Conservation (phyloP, 2,329 filamentous ascomycete species). For the Paramyrothecium sp. region DNA sequence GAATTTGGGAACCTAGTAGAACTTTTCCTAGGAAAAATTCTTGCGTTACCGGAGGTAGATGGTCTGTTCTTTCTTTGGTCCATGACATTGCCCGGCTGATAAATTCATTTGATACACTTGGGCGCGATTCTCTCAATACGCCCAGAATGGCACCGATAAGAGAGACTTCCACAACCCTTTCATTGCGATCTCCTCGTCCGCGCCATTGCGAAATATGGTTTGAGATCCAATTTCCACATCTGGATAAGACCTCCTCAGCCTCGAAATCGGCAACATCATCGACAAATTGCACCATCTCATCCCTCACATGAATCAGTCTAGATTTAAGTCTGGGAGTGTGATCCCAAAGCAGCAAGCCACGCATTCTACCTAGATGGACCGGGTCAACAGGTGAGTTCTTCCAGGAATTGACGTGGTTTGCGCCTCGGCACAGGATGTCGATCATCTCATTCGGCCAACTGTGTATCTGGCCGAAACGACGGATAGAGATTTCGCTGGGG, state of each 20-base stretch:
- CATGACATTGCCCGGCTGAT: background rate
- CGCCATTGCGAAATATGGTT: background rate
- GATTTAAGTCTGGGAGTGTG: background rate
- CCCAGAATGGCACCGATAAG: background rate
- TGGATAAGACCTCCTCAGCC: background rate
- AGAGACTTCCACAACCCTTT: background rate
- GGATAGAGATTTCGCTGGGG: background rate
- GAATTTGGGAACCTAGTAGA: background rate
- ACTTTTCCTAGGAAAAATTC: background rate
- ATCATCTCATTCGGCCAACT: background rate
- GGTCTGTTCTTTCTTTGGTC: background rate
- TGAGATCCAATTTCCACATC: background rate
- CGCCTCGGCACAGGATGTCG: background rate
- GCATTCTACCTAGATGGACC: background rate
- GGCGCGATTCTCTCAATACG: background rate
- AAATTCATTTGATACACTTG: background rate
- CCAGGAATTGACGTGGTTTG: background rate
- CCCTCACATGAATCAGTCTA: background rate
- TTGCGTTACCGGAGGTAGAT: background rate
- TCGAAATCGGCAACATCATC: background rate
- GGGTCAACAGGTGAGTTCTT: background rate
- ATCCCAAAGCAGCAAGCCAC: background rate
- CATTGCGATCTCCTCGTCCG: background rate
- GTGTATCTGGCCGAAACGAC: background rate
- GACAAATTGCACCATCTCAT: background rate